Evolutionary conservation across 2,329 filamentous ascomycete genomes (phyloP), one percentile per base, ranked within the genome.

Genomic region (Paraconiothyrium sp.): DNA sequence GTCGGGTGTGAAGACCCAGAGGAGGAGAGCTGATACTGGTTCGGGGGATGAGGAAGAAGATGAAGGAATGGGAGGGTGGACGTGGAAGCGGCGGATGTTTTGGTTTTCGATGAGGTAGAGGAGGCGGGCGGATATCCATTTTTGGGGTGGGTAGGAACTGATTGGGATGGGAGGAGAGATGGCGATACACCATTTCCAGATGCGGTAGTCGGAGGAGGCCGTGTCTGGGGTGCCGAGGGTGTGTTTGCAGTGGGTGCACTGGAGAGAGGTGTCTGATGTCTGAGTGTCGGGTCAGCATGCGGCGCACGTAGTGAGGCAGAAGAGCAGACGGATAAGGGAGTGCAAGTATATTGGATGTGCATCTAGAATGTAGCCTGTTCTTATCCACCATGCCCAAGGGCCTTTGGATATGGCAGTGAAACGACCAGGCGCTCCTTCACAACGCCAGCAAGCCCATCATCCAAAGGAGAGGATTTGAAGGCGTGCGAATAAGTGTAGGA

Each of bases 1-100:
- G 60, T 88, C 83, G 0, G 86, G 85, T 8, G 87, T 87, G 75
- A 89, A 89, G 57, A 87, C 79, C 87, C 87, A 89, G 32, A 88
- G 65, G 75, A 85, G 70, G 2, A 75, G 60, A 2, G 74, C 72
- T 7, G 68, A 64, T 5, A 66, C 60, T 16, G 68, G 51, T 34
- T 54, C 14, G 34, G 54, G 8, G 16, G 39, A 7, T 41, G 14
- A 35, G 22, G 49, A 37, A 1, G 60, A 14, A 9, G 58, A 32
- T 1, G 58, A 10, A 22, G 57, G 20, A 24, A 51, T 47, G 16
- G 58, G 47, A 16, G 70, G 62, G 44, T 76, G 86, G 1, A 90
- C 82, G 56, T 87, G 61, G 75, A 89, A 88, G 67, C 85, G 84
- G 20, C 86, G 82, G 3, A 84, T 78, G 41, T 85, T 86, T 65